phyloP scores from a whole-genome alignment of 2,329 filamentous ascomycete genomes.

The Catunica adiposa region DNA sequence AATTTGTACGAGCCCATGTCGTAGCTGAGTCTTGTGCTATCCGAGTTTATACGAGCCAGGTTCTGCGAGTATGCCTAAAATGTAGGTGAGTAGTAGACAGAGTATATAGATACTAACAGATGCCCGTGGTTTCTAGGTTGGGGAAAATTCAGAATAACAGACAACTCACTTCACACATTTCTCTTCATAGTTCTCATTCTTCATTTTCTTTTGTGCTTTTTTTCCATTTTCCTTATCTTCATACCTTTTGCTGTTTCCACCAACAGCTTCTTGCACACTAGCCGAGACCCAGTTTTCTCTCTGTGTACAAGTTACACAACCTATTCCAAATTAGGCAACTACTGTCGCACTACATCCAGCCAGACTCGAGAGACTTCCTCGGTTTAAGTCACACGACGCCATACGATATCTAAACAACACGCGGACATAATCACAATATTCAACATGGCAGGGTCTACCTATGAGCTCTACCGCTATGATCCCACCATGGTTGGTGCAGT shows the following conservation, averaged over 20 bases:
- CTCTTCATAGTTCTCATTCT: not conserved
- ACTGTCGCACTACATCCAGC: not conserved
- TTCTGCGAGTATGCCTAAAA: not conserved
- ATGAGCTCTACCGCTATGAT: constrained; percentile 31
- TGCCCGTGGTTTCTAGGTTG: too few relatives aligned
- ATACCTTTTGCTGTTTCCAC: not conserved
- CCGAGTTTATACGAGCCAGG: not conserved
- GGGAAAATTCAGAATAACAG: too few relatives aligned
- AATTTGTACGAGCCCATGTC: not conserved
- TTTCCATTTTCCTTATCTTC: not conserved
- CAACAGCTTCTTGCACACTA: too few relatives aligned
- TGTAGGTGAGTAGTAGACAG: not conserved
- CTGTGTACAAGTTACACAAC: not conserved
- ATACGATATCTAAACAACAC: not conserved
- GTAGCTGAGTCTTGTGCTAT: too few relatives aligned
- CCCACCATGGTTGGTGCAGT: constrained; percentile 29
- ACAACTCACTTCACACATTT: not conserved
- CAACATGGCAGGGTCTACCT: constrained; percentile 10
- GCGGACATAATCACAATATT: not conserved
- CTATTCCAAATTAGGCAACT: not conserved
- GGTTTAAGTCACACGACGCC: too few relatives aligned
- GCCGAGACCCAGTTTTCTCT: not conserved
- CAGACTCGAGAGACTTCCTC: too few relatives aligned
- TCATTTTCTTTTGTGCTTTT: not conserved
- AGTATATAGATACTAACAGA: not conserved